Base-by-base conservation (phyloP, 78 protist species). In the Cavenderia fasciculata region DNA sequence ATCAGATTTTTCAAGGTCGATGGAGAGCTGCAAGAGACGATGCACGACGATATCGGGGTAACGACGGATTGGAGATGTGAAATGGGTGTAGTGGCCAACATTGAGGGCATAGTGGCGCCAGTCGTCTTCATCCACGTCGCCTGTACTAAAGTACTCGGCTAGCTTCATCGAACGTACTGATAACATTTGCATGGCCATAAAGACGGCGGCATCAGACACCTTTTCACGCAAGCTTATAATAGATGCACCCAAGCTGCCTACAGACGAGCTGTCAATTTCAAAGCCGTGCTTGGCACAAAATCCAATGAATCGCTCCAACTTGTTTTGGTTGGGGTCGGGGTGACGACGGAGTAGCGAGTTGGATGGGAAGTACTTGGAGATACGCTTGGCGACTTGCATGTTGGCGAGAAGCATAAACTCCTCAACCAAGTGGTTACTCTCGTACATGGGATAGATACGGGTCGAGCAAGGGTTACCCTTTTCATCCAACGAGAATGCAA, bases 51-150 rank as follows among this genome's bases (percentile, higher is more conserved):
- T 51, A 74, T 98, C 99, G 0, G 99, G 92, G 65, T 96, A 95
- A 4, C 95, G 38, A 21, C 99, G 92, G 46, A 99, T 99, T 7
- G 99, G 99, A 2, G 98, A 94, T 1, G 99, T 99, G 90, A 99
- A 99, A 77, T 99, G 99, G 21, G 99, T 99, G 96, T 99, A 99
- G 63, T 92, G 52, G 21, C 68, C 88, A 5, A 87, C 87, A 57
- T 77, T 85, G 41, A 93, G 71, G 2, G 95, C 95, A 73, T 93
- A 93, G 41, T 93, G 95, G 38, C 33, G 89, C 89, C 86, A 92
- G n/a, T 73, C 43, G 23, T 73, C 85, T 46, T 71, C 86, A 5
- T 85, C 95, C 31, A 52, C 71, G 38, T 2, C 21, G 10, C 82
- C 76, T 0, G 97, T 65, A 27, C 86, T 61, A 79, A 97, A 96